Evolutionary conservation across 257 asterid species (phyloP).

Genomic region (Jaltomata sinuosa): DNA sequence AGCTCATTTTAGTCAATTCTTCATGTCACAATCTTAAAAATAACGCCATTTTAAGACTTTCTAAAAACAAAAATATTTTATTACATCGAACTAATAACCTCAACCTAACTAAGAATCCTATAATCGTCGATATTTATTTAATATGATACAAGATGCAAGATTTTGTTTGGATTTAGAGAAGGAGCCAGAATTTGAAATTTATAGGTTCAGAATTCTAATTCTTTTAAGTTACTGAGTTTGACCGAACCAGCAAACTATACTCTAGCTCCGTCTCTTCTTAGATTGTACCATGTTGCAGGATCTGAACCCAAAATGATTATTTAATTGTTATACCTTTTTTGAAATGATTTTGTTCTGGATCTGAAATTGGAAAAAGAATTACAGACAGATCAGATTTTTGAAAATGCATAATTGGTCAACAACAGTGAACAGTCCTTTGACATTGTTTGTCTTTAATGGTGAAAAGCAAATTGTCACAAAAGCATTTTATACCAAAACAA

Average conservation of each 20-base stretch:
- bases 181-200: too few relatives aligned
- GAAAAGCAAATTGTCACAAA: not conserved
- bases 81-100: not conserved
- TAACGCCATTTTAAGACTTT: not conserved
- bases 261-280: not conserved
- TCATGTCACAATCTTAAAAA: not conserved
- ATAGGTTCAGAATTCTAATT: too few relatives aligned
- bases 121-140: too few relatives aligned
- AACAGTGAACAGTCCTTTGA: not conserved
- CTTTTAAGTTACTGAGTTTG: not conserved
- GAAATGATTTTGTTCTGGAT: not conserved
- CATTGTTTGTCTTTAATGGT: not conserved
- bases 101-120: not conserved
- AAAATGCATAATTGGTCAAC: not conserved
- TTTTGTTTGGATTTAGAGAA: too few relatives aligned
- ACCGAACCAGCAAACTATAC: rapidly evolving
- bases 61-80: not conserved
- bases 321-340: not conserved
- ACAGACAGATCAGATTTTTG: not conserved
- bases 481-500: not conserved
- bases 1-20: not conserved
- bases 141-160: too few relatives aligned
- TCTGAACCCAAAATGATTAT: not conserved
- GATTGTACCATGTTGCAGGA: too few relatives aligned
- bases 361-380: not conserved